Percentiles rank a stretch among this genome's conserved stretches.
Evolutionary conservation across 192 early-diverging fungal species (phyloP).

Genomic region (Umbelopsis vinacea): DNA sequence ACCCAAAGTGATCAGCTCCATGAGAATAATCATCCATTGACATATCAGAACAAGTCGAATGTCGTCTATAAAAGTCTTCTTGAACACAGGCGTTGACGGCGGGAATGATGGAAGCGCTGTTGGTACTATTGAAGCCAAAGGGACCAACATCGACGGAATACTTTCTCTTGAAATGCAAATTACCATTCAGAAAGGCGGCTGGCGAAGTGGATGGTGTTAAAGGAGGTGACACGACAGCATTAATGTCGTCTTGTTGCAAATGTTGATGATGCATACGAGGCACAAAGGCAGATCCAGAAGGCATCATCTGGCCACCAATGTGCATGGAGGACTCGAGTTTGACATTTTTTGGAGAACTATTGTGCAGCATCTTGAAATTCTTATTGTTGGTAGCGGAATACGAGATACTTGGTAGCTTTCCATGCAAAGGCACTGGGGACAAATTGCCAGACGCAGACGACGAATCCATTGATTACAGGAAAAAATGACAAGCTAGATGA

Average conservation of each 20-base stretch:
- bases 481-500: background rate
- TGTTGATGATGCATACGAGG: conserved; percentile 17
- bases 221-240: conserved; percentile 30
- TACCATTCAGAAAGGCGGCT: conserved; percentile 5
- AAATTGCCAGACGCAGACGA: background rate
- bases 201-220: conserved; percentile 35
- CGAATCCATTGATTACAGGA: background rate
- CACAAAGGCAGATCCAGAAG: background rate
- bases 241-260: conserved; percentile 8
- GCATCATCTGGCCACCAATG: background rate
- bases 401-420: background rate
- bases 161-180: conserved; percentile 23
- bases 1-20: conserved; percentile 6
- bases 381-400: background rate
- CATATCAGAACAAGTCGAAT: conserved; percentile 15
- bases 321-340: background rate
- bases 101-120: conserved; percentile 18
- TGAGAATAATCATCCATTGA: conserved; percentile 21
- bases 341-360: background rate
- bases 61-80: conserved; percentile 17
- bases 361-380: background rate
- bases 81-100: conserved; percentile 2
- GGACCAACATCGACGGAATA: conserved; percentile 36
- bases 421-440: conserved; percentile 10
- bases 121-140: conserved; percentile 20